phyloP scores from a whole-genome alignment of 495 filamentous ascomycete species.

The Tuber microsphaerosporum region DNA sequence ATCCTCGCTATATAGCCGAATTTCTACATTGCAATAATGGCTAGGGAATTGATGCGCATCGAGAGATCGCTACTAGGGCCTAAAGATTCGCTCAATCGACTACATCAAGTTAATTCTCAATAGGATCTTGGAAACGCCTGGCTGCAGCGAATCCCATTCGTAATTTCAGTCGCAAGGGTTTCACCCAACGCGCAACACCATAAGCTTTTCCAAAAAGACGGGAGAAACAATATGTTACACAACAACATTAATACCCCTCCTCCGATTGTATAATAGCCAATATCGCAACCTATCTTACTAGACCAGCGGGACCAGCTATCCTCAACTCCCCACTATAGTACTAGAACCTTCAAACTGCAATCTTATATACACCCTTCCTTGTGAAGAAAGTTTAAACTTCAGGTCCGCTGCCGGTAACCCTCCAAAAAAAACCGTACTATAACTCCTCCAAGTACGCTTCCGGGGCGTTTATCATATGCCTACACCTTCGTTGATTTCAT shows the following conservation, averaged over 20 bases:
- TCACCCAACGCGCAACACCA: not conserved
- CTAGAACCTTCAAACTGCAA: not conserved
- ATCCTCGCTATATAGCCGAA: not conserved
- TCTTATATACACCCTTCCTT: not conserved
- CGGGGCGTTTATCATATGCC: not conserved
- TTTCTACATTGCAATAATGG: not conserved
- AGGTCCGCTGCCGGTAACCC: not conserved
- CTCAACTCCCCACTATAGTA: not conserved
- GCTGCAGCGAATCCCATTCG: not conserved
- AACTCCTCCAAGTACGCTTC: not conserved
- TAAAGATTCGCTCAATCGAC: not conserved
- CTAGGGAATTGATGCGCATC: not conserved
- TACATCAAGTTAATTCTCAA: not conserved
- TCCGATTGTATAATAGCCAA: too few species aligned
- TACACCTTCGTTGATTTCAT: not conserved
- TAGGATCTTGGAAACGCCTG: not conserved
- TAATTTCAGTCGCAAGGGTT: not conserved
- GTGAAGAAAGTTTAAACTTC: not conserved
- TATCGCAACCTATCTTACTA: not conserved
- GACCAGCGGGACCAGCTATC: not conserved
- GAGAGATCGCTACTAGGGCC: not conserved
- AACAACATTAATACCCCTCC: not conserved
- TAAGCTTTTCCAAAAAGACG: not conserved
- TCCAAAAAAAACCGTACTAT: too few species aligned
- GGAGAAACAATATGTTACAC: not conserved